Base-by-base conservation (phyloP, 192 early-diverging fungal genomes). In the Thoreauomyces humboldtii region DNA sequence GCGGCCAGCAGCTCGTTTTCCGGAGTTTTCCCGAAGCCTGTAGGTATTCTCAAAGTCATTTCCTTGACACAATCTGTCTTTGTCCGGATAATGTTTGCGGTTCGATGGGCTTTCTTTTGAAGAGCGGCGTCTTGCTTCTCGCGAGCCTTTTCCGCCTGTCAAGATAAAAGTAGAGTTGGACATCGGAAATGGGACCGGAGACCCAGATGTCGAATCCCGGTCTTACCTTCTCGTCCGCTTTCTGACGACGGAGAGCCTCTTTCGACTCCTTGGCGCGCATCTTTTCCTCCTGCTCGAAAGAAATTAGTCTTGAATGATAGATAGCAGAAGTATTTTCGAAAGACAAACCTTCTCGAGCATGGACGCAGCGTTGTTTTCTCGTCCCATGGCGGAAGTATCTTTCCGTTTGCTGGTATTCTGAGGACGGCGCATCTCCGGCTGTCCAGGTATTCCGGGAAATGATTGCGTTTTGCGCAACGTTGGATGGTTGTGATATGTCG, bases 31-130 rank as follows among this genome's bases (percentile, higher is more conserved):
- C 25, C 33, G 55, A 67, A 74, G 11, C 35, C 55, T 11, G 15
- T 41, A 12, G 59, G 43, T 3, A 74, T 52, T 19, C 50, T 35
- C 19, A 70, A 59, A 48, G 70, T 71, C 60, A 74, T 55, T 31
- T 74, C 72, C 25, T 36, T 48, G 59, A 63, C 36, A 37, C 60
- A 68, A 25, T 70, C 66, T 0, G 47, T 32, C 37, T 69, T 74
- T 4, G 35, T 54, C 15, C 59, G 59, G 38, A 61, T 69, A 24
- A 9, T 62, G 41, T 69, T 69, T 22, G 42, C 67, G 2, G 29
- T 21, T 6, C 59, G 35, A 17, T 14, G 12, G 9, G 48, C 47
- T 34, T 62, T 69, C 4, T 33, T 17, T 12, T 9, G 22, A 7
- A 19, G 28, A 6, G 59, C 33, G 44, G 61, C 67, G n/a, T 38